Conservation (phyloP, 208 protist genomes). For the Pavlovales sp. region DNA sequence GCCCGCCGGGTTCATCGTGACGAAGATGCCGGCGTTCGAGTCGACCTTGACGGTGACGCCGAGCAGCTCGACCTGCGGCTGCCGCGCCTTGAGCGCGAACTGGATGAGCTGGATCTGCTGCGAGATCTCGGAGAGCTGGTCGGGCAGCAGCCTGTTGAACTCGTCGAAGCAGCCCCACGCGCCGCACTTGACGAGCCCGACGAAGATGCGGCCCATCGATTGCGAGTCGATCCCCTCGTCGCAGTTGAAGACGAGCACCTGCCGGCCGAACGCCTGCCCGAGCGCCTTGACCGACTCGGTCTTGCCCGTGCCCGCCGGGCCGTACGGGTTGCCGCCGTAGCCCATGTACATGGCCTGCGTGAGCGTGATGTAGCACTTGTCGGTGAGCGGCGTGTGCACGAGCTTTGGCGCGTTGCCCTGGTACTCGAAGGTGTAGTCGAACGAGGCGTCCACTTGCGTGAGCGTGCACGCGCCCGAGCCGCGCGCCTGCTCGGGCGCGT, state of each 20-base stretch:
- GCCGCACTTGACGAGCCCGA: constrained; percentile 95
- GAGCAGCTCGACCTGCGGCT: constrained; percentile 79
- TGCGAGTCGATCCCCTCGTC: constrained; percentile 98
- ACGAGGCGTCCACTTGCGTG: constrained; percentile 85
- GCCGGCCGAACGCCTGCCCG: constrained; percentile 89
- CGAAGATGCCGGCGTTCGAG: constrained; percentile 93
- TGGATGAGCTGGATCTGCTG: constrained; percentile 99
- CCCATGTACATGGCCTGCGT: constrained; percentile 95
- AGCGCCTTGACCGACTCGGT: constrained; percentile 98
- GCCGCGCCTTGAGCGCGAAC: constrained; percentile 82
- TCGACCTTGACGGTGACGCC: constrained; percentile 77
- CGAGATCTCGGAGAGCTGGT: constrained; percentile 94
- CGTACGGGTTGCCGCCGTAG: constrained; percentile 97
- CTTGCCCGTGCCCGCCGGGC: constrained; percentile 96
- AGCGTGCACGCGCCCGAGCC: constrained; percentile 68
- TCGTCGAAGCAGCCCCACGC: constrained; percentile 99
- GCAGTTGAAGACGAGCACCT: constrained; percentile 98
- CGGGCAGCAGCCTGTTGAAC: constrained; percentile 97
- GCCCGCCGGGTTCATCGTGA: constrained; percentile 95
- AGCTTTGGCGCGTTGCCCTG: constrained; percentile 95
- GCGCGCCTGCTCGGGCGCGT: constrained; percentile 66
- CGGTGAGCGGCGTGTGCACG: constrained; percentile 95
- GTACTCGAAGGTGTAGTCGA: constrained; percentile 96
- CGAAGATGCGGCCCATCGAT: constrained; percentile 97
- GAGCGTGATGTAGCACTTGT: constrained; percentile 95